These are phyloP conservation scores for Rhipidocladum racemiflorum DNA, from an alignment of 176 grass and related monocot genomes.

Conservation along the genomic window DNA sequence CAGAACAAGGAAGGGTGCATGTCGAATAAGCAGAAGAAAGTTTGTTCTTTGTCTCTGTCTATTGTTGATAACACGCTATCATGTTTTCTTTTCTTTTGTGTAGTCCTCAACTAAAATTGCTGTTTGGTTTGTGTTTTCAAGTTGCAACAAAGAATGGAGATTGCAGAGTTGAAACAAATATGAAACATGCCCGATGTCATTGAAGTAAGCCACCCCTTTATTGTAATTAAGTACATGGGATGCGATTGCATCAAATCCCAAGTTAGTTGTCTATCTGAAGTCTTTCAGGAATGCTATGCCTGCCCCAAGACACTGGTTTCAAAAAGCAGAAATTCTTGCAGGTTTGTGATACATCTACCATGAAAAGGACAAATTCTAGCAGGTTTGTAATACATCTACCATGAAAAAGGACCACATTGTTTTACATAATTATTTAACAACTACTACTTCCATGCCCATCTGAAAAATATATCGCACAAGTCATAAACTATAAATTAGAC, in stretches of 20 bases:
- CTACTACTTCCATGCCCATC: background rate
- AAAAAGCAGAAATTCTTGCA: constrained; percentile 92
- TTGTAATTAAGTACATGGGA: constrained; percentile 42
- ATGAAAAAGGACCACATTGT: background rate
- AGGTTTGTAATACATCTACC: background rate
- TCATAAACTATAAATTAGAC: background rate
- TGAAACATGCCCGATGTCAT: constrained; percentile 86
- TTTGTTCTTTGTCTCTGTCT: constrained; percentile 11
- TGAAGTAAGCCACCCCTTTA: constrained; percentile 40
- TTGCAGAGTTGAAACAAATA: constrained; percentile 84
- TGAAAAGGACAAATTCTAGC: too few species aligned
- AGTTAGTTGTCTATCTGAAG: constrained; percentile 75
- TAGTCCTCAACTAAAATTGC: background rate
- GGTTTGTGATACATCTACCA: too few species aligned
- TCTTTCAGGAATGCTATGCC: constrained; percentile 82
- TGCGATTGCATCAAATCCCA: constrained; percentile 74
- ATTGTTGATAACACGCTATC: background rate
- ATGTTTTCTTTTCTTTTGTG: background rate
- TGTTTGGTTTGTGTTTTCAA: constrained; percentile 21
- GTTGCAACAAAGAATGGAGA: constrained; percentile 86
- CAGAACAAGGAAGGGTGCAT: constrained; percentile 78
- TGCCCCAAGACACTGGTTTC: constrained; percentile 87
- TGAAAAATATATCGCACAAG: background rate
- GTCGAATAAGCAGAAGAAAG: constrained; percentile 94
- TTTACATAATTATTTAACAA: constrained; percentile 3